Conservation (phyloP, 495 filamentous ascomycete genomes). For the Trichoderma asperelloides region DNA sequence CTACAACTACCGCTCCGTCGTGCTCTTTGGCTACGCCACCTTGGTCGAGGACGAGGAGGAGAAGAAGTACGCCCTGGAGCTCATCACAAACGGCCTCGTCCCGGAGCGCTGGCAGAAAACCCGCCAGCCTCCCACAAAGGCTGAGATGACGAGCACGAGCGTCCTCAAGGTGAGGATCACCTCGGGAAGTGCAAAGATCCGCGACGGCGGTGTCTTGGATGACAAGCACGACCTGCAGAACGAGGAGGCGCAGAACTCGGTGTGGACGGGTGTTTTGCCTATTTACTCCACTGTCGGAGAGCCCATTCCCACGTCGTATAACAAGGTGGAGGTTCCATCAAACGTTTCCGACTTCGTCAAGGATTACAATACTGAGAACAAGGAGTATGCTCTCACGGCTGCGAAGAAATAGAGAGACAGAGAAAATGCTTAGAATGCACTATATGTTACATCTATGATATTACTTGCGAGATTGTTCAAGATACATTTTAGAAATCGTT, state of each 20-base stretch:
- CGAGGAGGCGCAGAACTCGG: constrained; percentile 46
- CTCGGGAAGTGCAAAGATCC: constrained; percentile 71
- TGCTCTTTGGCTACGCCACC: constrained; percentile 66
- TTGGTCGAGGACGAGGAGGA: constrained; percentile 59
- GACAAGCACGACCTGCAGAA: constrained; percentile 59
- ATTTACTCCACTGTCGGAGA: constrained; percentile 56
- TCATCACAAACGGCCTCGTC: constrained; percentile 70
- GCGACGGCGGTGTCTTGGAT: constrained; percentile 60
- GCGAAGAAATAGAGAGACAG: constrained; percentile 2
- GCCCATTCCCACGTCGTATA: constrained; percentile 57
- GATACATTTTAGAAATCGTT: not conserved
- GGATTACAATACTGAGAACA: constrained; percentile 28
- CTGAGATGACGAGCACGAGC: constrained; percentile 70
- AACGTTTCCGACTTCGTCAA: constrained; percentile 53
- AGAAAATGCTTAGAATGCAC: not conserved
- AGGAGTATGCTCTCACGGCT: constrained; percentile 14
- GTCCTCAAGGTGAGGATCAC: constrained; percentile 63
- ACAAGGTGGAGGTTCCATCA: constrained; percentile 52
- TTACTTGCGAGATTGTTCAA: not conserved
- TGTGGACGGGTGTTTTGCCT: constrained; percentile 85
- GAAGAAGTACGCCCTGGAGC: constrained; percentile 74
- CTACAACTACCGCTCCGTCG: constrained; percentile 83
- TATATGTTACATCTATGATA: not conserved
- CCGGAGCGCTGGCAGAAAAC: constrained; percentile 59
- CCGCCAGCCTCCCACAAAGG: constrained; percentile 59